phyloP scores from a whole-genome alignment of 192 early-diverging fungal genomes.

The Haplosporangium gracile region DNA sequence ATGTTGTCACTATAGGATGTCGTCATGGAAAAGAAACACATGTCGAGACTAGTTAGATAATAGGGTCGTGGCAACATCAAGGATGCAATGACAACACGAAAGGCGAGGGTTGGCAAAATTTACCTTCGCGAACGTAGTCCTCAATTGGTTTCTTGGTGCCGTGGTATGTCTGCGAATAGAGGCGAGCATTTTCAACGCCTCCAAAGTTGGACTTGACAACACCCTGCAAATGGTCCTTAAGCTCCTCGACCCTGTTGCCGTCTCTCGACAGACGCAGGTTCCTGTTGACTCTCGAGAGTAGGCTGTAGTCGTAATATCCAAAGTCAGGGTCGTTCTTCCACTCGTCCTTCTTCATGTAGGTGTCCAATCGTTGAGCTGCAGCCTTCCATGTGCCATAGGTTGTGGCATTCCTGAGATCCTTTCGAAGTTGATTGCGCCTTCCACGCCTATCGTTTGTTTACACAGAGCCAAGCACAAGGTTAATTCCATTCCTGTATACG shows the following conservation, averaged over 20 bases:
- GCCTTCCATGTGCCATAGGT: conserved; percentile 76
- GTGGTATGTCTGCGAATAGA: conserved; percentile 80
- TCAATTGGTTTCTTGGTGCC: conserved; percentile 83
- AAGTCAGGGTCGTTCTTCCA: conserved; percentile 75
- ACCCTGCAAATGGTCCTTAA: conserved; percentile 66
- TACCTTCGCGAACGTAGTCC: conserved; percentile 75
- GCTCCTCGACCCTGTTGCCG: conserved; percentile 49
- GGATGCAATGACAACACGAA: neutral
- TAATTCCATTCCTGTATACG: neutral
- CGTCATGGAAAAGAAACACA: neutral
- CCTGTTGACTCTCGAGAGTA: conserved; percentile 72
- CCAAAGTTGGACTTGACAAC: conserved; percentile 83
- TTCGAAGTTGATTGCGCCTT: conserved; percentile 59
- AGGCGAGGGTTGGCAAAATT: neutral
- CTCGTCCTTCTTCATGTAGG: conserved; percentile 73
- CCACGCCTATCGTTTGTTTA: conserved; percentile 62
- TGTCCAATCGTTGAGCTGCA: conserved; percentile 71
- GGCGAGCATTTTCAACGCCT: conserved; percentile 78
- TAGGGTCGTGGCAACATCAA: neutral
- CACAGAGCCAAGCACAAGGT: neutral
- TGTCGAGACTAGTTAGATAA: neutral
- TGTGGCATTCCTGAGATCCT: conserved; percentile 62
- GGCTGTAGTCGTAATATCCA: conserved; percentile 73
- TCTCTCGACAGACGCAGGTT: conserved; percentile 57
- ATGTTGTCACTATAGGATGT: conserved; percentile 57